A percentile compares a stretch with the other conserved stretches of the same genome.
These are phyloP conservation scores for Dendryphion nanum DNA, from an alignment of 2,329 filamentous ascomycete species.

Conservation along the genomic window DNA sequence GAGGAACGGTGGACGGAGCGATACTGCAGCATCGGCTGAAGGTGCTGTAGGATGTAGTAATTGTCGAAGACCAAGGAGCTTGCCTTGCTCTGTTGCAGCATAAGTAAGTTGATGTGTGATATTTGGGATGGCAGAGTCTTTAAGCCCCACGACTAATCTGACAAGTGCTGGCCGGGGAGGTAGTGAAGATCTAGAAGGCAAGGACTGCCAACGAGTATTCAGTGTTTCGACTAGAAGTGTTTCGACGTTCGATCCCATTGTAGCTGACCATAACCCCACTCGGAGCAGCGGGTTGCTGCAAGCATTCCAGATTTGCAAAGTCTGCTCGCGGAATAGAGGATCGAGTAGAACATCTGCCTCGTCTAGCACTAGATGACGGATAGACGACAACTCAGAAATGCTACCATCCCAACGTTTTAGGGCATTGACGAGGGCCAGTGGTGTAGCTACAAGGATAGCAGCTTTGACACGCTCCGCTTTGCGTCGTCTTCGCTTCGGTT, in stretches of 20 bases:
- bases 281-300: slow-evolving; percentile 70
- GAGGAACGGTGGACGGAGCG: slow-evolving; percentile 81
- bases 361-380: slow-evolving; percentile 77
- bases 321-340: slow-evolving; percentile 85
- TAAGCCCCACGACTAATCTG: slow-evolving; percentile 89
- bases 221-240: slow-evolving; percentile 66
- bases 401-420: slow-evolving; percentile 53
- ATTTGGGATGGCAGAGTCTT: slow-evolving; percentile 92
- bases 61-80: slow-evolving; percentile 86
- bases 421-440: slow-evolving; percentile 73
- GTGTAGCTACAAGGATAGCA: slow-evolving; percentile 79
- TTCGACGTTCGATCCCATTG: slow-evolving; percentile 93
- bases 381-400: slow-evolving; percentile 58
- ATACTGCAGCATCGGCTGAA: slow-evolving; percentile 48
- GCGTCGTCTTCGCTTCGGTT: slow-evolving; percentile 37
- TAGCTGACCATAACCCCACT: slow-evolving; percentile 90
- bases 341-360: slow-evolving; percentile 95
- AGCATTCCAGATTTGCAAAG: slow-evolving; percentile 76
- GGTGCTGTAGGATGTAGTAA: slow-evolving; percentile 74
- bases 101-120: slow-evolving; percentile 87
- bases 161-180: slow-evolving; percentile 55
- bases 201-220: slow-evolving; percentile 35
- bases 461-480: slow-evolving; percentile 61
- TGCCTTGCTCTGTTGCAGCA: slow-evolving; percentile 88
- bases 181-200: slow-evolving; percentile 37